Conservation (phyloP, 2,329 filamentous ascomycete species). For the Fusarium globosum region DNA sequence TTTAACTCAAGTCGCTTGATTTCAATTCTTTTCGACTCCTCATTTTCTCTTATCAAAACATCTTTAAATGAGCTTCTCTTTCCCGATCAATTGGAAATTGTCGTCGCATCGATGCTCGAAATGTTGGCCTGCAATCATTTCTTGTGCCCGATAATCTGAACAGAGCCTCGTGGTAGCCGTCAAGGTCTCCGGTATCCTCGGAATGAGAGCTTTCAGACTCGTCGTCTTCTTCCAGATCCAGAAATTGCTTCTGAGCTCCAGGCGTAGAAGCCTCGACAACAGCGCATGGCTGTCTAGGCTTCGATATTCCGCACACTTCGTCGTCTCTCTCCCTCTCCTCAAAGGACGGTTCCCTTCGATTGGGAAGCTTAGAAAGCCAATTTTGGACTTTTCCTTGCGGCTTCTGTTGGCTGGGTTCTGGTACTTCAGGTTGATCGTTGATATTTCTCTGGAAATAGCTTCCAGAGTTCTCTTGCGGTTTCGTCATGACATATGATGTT, state of each 20-base stretch:
- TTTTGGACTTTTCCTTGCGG: not conserved
- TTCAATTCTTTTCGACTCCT: fast-evolving
- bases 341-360: not conserved
- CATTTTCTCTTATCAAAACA: fast-evolving
- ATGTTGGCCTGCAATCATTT: not conserved
- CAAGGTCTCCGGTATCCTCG: not conserved
- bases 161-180: not conserved
- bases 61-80: not conserved
- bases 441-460: no score
- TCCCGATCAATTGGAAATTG: not conserved
- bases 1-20: fast-evolving
- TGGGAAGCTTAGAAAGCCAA: not conserved
- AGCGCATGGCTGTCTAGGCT: not conserved
- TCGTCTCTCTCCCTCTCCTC: not conserved
- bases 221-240: not conserved
- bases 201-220: not conserved
- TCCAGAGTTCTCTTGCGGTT: not conserved
- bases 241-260: not conserved
- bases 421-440: no score
- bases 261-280: fast-evolving
- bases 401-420: not conserved
- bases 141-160: not conserved
- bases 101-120: not conserved
- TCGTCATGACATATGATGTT: not conserved
- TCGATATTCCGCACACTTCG: fast-evolving